These are phyloP conservation scores for Lactarius evosmus DNA, from an alignment of 768 basidiomycete species.

Conservation along the genomic window DNA sequence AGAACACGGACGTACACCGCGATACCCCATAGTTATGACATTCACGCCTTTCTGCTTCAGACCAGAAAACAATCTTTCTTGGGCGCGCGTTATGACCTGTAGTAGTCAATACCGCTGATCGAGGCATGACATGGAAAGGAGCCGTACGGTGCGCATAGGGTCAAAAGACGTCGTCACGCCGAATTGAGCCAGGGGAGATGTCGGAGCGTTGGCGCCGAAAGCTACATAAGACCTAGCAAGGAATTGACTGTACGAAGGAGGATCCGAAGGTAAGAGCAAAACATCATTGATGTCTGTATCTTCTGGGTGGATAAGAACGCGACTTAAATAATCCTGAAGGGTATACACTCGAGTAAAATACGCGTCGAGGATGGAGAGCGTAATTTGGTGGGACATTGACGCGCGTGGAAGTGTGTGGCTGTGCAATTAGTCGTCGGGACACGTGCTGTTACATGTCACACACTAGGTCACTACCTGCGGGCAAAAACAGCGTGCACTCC, in stretches of 20 bases:
- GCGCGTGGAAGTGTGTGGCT: background rate
- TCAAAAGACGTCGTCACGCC: constrained; percentile 19
- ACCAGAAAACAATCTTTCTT: constrained; percentile 48
- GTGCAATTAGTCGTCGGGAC: background rate
- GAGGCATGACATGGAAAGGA: background rate
- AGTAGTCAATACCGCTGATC: constrained; percentile 29
- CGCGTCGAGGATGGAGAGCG: constrained; percentile 22
- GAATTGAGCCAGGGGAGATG: constrained; percentile 1
- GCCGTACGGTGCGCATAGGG: constrained; percentile 17
- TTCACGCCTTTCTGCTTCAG: constrained; percentile 44
- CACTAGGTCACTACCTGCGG: background rate
- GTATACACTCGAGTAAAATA: constrained; percentile 17
- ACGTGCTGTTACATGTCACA: background rate
- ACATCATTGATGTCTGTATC: constrained; percentile 9
- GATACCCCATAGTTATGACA: constrained; percentile 65
- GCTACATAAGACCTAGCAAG: constrained; percentile 17
- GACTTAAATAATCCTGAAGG: constrained; percentile 16
- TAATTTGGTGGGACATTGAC: constrained; percentile 22
- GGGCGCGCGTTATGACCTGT: constrained; percentile 62
- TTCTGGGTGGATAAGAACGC: background rate
- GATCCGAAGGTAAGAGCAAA: constrained; percentile 14
- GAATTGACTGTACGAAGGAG: constrained; percentile 9
- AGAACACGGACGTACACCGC: constrained; percentile 41
- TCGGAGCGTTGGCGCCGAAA: constrained; percentile 4
- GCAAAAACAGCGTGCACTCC: background rate